phyloP scores from a whole-genome alignment of 2,329 filamentous ascomycete genomes.

The Fusarium sublunatum region DNA sequence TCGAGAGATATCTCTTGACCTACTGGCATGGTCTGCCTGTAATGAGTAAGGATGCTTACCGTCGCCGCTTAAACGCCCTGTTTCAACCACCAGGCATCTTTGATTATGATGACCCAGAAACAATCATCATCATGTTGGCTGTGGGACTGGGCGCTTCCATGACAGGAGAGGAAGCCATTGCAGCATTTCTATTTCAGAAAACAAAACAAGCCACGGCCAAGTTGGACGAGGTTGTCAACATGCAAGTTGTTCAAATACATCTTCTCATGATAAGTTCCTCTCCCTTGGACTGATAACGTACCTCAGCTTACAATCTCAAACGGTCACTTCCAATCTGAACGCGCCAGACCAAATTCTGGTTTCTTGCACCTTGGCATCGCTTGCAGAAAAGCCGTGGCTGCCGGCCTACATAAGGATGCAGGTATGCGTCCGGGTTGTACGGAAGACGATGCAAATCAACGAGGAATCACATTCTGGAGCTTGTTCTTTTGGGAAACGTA shows the following conservation, averaged over 20 bases:
- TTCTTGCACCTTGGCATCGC: slow-evolving; percentile 56
- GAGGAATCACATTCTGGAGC: slow-evolving; percentile 51
- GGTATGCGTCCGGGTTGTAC: slow-evolving; percentile 47
- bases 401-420: slow-evolving; percentile 57
- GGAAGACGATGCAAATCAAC: slow-evolving; percentile 51
- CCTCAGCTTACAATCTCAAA: slow-evolving; percentile 35
- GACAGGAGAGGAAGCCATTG: slow-evolving; percentile 53
- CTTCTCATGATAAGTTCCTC: slow-evolving; percentile 57
- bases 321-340: slow-evolving; percentile 58
- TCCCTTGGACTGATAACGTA: slow-evolving; percentile 10
- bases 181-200: slow-evolving; percentile 56
- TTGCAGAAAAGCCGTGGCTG: slow-evolving; percentile 56
- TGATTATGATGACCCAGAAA: slow-evolving; percentile 50
- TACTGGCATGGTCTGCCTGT: slow-evolving; percentile 55
- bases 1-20: slow-evolving; percentile 55
- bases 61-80: slow-evolving; percentile 50
- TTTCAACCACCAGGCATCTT: slow-evolving; percentile 49
- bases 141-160: slow-evolving; percentile 54
- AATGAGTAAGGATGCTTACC: slow-evolving; percentile 50
- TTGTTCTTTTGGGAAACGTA: slow-evolving; percentile 59
- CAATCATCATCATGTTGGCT: slow-evolving; percentile 53
- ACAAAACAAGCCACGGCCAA: slow-evolving; percentile 53
- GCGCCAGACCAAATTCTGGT: slow-evolving; percentile 56
- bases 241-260: slow-evolving; percentile 57
- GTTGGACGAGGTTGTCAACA: slow-evolving; percentile 58